phyloP scores from a whole-genome alignment of 208 protist species.

The Trypanosoma boissoni region DNA sequence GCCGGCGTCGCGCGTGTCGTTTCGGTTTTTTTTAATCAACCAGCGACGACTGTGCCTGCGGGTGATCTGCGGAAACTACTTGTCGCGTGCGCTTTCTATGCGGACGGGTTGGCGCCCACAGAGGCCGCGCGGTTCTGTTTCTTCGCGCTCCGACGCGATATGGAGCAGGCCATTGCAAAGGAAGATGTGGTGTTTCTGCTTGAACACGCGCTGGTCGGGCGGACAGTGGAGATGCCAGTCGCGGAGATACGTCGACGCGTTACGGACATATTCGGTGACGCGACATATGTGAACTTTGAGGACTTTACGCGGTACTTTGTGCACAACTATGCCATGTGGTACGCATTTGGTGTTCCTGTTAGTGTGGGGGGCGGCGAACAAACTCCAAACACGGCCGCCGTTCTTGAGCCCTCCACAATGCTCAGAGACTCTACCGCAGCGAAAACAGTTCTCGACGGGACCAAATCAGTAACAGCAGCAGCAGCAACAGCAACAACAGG shows the following conservation, averaged over 20 bases:
- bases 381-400: background rate
- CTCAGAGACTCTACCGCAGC: too few species aligned
- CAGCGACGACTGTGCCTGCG: conserved; percentile 31
- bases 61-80: conserved; percentile 65
- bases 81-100: conserved; percentile 69
- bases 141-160: conserved; percentile 74
- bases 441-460: background rate
- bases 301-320: conserved; percentile 68
- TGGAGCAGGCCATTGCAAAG: conserved; percentile 60
- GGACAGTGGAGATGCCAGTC: conserved; percentile 74
- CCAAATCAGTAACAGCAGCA: background rate
- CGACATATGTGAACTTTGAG: conserved; percentile 46
- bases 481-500: background rate
- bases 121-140: conserved; percentile 82
- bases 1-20: conserved; percentile 35
- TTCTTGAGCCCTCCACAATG: too few species aligned
- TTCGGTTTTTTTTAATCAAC: conserved; percentile 45
- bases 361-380: conserved; percentile 11
- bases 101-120: conserved; percentile 40
- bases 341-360: conserved; percentile 64
- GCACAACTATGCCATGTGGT: conserved; percentile 81
- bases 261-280: conserved; percentile 59
- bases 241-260: conserved; percentile 62
- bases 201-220: conserved; percentile 59
- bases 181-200: conserved; percentile 79